Conservation (phyloP, 75 land plant genomes). For the Pinus tabuliformis region DNA sequence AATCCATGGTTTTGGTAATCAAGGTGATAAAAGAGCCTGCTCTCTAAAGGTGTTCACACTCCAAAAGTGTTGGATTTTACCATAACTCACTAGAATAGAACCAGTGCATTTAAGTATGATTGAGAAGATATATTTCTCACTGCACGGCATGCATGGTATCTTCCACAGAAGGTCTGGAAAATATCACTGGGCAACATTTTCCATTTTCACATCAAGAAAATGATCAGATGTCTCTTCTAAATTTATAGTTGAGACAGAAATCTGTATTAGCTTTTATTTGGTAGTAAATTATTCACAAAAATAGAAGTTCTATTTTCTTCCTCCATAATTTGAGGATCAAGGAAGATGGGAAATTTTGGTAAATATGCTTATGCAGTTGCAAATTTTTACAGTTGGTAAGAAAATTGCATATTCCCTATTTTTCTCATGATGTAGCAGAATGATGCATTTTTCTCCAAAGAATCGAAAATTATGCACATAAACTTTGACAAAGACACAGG, state of each 20-base stretch:
- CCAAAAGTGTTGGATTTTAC: background rate
- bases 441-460: background rate
- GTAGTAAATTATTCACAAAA: background rate
- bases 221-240: background rate
- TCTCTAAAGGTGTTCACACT: background rate
- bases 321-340: background rate
- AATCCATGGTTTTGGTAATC: background rate
- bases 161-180: too few species aligned
- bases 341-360: background rate
- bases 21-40: background rate
- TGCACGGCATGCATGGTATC: too few species aligned
- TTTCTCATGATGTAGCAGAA: background rate
- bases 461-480: background rate
- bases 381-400: background rate
- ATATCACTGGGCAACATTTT: background rate
- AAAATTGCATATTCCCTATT: background rate
- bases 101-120: background rate
- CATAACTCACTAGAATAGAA: background rate
- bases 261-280: background rate
- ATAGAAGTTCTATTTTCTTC: background rate
- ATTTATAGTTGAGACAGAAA: background rate
- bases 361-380: background rate
- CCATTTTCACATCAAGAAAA: background rate
- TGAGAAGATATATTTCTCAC: background rate
- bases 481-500: background rate